These are phyloP conservation scores for Abrus pulchellus DNA, from an alignment of 306 rosid species.

Conservation along the genomic window DNA sequence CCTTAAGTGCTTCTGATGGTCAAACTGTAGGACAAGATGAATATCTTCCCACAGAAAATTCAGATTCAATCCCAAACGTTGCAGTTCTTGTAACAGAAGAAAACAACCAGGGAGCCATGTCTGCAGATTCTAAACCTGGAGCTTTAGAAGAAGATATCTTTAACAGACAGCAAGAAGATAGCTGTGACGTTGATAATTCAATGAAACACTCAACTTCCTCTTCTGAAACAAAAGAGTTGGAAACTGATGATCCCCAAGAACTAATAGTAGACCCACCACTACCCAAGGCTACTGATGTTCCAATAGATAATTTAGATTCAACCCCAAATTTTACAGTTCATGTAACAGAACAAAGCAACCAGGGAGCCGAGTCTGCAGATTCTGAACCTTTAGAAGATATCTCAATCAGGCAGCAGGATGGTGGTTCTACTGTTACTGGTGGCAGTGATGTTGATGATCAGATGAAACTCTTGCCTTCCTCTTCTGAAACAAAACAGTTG, in stretches of 20 bases:
- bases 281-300: conserved; percentile 43
- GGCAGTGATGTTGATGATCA: conserved; percentile 24
- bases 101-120: conserved; percentile 35
- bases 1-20: conserved; percentile 49
- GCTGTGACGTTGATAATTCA: conserved; percentile 37
- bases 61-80: conserved; percentile 50
- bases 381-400: conserved; percentile 42
- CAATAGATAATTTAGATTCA: conserved; percentile 50
- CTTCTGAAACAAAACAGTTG: conserved; percentile 33
- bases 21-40: conserved; percentile 52
- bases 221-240: conserved; percentile 35
- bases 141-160: conserved; percentile 25
- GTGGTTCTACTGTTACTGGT: conserved; percentile 24
- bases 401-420: conserved; percentile 27
- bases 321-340: conserved; percentile 39
- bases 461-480: conserved; percentile 30
- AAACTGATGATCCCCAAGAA: conserved; percentile 39
- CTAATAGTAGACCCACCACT: conserved; percentile 39
- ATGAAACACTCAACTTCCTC: conserved; percentile 39
- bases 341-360: conserved; percentile 44
- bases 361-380: conserved; percentile 38
- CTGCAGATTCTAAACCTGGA: conserved; percentile 35
- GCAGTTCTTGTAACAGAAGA: conserved; percentile 32
- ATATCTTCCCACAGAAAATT: conserved; percentile 44
- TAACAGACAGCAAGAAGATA: conserved; percentile 42